Conservation (phyloP, 2,329 filamentous ascomycete species). For the Cordyceps fumosorosea region DNA sequence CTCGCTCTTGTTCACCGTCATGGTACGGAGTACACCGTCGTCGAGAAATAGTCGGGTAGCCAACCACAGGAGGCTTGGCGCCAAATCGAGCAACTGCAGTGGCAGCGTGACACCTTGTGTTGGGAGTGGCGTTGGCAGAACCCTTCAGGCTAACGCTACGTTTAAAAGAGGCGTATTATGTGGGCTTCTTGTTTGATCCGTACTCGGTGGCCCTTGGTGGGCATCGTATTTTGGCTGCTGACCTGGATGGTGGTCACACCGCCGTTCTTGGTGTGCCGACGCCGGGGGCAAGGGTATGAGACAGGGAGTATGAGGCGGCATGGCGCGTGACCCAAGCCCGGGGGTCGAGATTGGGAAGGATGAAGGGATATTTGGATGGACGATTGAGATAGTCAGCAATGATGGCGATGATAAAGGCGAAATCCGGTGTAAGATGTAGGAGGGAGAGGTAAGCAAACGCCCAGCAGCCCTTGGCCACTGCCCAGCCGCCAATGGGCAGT, state of each 20-base stretch:
- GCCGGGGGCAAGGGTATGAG: background rate
- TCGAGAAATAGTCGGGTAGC: background rate
- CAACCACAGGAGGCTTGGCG: constrained; percentile 6
- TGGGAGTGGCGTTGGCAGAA: background rate
- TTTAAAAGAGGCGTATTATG: constrained; percentile 11
- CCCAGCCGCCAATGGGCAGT: no score
- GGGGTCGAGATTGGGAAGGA: background rate
- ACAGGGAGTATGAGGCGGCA: background rate
- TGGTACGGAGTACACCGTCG: background rate
- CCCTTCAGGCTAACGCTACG: background rate
- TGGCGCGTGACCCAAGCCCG: background rate
- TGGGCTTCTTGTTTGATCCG: background rate
- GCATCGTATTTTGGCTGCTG: constrained; percentile 2
- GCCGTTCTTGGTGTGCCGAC: background rate
- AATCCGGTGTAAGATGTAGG: background rate
- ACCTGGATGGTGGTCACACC: constrained; percentile 1
- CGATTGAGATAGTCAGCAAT: background rate
- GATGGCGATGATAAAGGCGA: background rate
- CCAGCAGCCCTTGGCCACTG: no score
- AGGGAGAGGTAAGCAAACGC: background rate
- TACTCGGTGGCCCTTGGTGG: background rate
- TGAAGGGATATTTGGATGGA: background rate
- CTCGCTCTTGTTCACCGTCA: background rate
- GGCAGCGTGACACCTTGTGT: background rate
- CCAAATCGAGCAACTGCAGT: constrained; percentile 9